phyloP scores from a whole-genome alignment of 495 filamentous ascomycete genomes.

The Thozetella sp. region DNA sequence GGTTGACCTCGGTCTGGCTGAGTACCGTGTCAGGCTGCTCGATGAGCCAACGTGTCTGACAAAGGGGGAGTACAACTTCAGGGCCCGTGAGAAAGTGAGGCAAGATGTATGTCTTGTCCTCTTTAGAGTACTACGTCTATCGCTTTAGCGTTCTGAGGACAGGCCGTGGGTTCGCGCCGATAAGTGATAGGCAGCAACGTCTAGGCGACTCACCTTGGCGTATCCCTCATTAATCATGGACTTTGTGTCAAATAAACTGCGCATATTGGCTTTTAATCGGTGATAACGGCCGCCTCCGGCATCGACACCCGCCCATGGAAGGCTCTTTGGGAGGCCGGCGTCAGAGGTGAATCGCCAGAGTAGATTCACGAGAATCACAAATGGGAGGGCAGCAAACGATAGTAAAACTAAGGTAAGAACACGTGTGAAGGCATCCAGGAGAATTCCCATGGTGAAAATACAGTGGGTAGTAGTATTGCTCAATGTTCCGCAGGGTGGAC shows the following conservation, averaged over 20 bases:
- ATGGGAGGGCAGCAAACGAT: not conserved
- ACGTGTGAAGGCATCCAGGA: not conserved
- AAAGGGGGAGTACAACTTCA: conserved; percentile 39
- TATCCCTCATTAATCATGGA: conserved; percentile 17
- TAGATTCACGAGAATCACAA: conserved; percentile 4
- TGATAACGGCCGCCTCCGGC: not conserved
- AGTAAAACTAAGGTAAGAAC: not conserved
- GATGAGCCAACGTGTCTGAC: conserved; percentile 40
- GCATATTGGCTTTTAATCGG: conserved; percentile 12
- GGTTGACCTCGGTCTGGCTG: conserved; percentile 33
- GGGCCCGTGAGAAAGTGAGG: conserved; percentile 40
- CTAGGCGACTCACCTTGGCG: conserved; percentile 1
- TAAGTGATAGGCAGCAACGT: not conserved
- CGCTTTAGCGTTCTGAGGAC: not conserved
- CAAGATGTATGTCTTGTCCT: conserved; percentile 32
- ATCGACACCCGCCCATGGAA: conserved; percentile 16
- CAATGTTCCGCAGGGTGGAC: too few relatives aligned
- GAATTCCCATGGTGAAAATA: not conserved
- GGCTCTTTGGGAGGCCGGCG: conserved; percentile 9
- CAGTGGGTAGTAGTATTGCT: too few relatives aligned
- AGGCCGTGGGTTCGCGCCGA: not conserved
- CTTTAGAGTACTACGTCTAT: conserved; percentile 36
- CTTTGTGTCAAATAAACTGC: conserved; percentile 11
- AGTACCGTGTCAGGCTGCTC: conserved; percentile 39
- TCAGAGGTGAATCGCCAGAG: conserved; percentile 13